Evolutionary conservation across 306 rosid genomes (phyloP).

Genomic region (Trichosanthes cucumerina): DNA sequence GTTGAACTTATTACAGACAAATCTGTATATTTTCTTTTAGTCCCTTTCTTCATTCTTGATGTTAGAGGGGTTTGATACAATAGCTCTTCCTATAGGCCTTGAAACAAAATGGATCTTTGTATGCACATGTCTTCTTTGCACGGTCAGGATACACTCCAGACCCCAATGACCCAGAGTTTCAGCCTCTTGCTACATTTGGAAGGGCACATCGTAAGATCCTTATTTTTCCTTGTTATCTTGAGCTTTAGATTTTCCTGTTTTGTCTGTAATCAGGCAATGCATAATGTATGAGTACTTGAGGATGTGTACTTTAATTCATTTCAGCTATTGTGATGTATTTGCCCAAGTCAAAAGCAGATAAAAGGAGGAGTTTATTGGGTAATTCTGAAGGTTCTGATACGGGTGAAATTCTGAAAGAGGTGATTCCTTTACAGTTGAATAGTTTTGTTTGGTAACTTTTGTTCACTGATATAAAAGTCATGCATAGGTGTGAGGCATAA

Average conservation of each 20-base stretch:
- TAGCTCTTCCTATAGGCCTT: conserved; percentile 39
- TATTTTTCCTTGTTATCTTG: background rate
- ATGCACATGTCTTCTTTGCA: conserved; percentile 82
- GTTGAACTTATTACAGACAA: background rate
- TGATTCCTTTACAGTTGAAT: conserved; percentile 18
- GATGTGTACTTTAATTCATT: conserved; percentile 19
- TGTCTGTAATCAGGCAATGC: background rate
- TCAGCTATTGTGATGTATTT: conserved; percentile 67
- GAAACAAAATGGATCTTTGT: conserved; percentile 73
- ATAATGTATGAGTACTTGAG: conserved; percentile 7
- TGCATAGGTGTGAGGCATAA: background rate
- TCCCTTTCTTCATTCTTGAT: background rate
- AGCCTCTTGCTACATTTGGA: conserved; percentile 64
- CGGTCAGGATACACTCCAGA: conserved; percentile 81
- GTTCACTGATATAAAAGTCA: background rate
- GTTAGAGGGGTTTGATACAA: background rate
- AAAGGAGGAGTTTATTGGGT: conserved; percentile 69
- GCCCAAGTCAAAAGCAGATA: conserved; percentile 70
- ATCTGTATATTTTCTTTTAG: background rate
- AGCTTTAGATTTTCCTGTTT: background rate
- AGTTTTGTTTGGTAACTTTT: background rate
- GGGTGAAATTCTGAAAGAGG: conserved; percentile 39
- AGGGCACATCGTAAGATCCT: conserved; percentile 52
- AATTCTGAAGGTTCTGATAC: conserved; percentile 41
- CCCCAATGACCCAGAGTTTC: conserved; percentile 84